These are phyloP conservation scores for Aspergillus floridensis DNA, from an alignment of 2,329 filamentous ascomycete genomes.

Conservation along the genomic window DNA sequence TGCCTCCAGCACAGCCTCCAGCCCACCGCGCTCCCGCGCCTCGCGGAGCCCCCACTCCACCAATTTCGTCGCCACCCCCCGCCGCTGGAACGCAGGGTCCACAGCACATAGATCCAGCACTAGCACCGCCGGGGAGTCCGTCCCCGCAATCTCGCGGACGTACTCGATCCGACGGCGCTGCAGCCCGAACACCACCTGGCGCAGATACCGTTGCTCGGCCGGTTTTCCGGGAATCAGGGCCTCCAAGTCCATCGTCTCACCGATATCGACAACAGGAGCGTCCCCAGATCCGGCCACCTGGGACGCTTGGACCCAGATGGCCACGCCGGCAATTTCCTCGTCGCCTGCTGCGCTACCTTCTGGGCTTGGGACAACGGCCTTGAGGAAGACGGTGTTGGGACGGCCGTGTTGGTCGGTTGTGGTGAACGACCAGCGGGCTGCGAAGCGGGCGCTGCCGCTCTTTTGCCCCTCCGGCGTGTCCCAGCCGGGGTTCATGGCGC, in stretches of 20 bases:
- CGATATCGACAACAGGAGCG: slow-evolving; percentile 19
- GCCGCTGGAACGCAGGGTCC: slow-evolving; percentile 53
- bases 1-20: slow-evolving; percentile 49
- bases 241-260: slow-evolving; percentile 29
- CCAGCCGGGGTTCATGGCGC: slow-evolving; percentile 54
- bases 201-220: slow-evolving; percentile 47
- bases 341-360: neutral
- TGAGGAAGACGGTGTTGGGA: slow-evolving; percentile 53
- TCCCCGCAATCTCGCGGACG: slow-evolving; percentile 42
- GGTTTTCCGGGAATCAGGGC: slow-evolving; percentile 46
- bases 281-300: slow-evolving; percentile 51
- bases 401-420: slow-evolving; percentile 41
- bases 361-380: slow-evolving; percentile 47
- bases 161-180: slow-evolving; percentile 29
- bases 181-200: slow-evolving; percentile 47
- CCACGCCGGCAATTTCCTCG: slow-evolving; percentile 48
- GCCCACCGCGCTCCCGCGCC: slow-evolving; percentile 38
- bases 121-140: slow-evolving; percentile 39
- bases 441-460: slow-evolving; percentile 38
- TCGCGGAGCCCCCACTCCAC: slow-evolving; percentile 46
- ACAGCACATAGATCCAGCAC: slow-evolving; percentile 54
- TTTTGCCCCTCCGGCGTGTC: slow-evolving; percentile 48
- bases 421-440: slow-evolving; percentile 41
- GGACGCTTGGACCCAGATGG: slow-evolving; percentile 57
- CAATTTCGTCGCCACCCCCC: slow-evolving; percentile 45